Base-by-base conservation (phyloP, 2,329 filamentous ascomycete species). In the Pseudogymnoascus destructans region DNA sequence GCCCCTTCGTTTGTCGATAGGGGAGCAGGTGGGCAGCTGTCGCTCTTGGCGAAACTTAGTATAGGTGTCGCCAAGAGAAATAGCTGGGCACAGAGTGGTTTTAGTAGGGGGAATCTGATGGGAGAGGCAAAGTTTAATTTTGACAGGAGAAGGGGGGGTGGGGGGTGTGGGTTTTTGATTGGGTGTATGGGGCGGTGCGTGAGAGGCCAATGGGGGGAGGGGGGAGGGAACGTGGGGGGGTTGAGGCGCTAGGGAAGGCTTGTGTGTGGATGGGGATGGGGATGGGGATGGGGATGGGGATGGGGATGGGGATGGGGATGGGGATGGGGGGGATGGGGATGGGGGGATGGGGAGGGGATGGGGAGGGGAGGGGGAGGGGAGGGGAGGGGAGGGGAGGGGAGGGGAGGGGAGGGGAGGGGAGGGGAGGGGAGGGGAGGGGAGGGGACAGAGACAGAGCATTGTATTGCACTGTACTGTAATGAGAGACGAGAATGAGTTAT, bases 131-230 rank as follows among this genome's bases (percentile, higher is more conserved):
- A 52, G 25, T 30, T 52, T 52, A 52, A 52, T 13, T 52, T 52
- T 52, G 46, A 52, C 46, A 52, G 46, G 46, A 52, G n/a, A n/a
- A 30, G n/a, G n/a, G 46, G 25, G 25, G 46, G 46, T 30, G 27
- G 9, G 4, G 9, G 27, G 25, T 25, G n/a, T 46, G 40, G 21
- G 40, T 25, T 11, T 13, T n/a, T 30, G n/a, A 52, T 52, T 52
- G 46, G 46, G n/a, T n/a, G 8, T n/a, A 52, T n/a, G 40, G 15
- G 17, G 40, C 19, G 40, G 4, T 6, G 40, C 11, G 19, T n/a
- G 42, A 15, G 42, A 27, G 42, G 23, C 42, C 42, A 49, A 49
- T 49, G 15, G 21, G 42, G 42, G 21, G 21, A 9, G 40, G 23
- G 23, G 19, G 21, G 40, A 46, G 13, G 40, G 40, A 46, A 46